These are phyloP conservation scores for Xanthoconium purpureum DNA, from an alignment of 768 basidiomycete genomes.

Conservation along the genomic window DNA sequence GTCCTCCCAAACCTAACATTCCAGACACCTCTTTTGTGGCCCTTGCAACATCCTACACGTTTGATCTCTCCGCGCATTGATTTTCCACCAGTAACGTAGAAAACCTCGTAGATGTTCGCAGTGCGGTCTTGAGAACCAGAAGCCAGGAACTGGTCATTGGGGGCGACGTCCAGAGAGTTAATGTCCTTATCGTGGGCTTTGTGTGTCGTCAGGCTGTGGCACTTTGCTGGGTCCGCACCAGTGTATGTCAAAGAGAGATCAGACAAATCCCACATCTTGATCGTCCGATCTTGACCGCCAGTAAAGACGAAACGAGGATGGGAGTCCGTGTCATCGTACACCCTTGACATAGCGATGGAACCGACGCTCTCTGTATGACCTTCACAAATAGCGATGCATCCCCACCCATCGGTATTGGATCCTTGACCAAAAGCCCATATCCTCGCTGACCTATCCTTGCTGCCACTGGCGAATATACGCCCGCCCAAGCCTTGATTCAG, in stretches of 20 bases:
- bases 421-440: slow-evolving; percentile 59
- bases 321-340: slow-evolving; percentile 17
- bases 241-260: slow-evolving; percentile 37
- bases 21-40: slow-evolving; percentile 98
- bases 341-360: slow-evolving; percentile 77
- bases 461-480: slow-evolving; percentile 78
- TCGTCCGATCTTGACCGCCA: slow-evolving; percentile 94
- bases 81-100: slow-evolving; percentile 44
- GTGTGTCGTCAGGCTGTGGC: slow-evolving; percentile 77
- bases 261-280: slow-evolving; percentile 97
- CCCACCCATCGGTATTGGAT: slow-evolving; percentile 31
- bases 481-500: slow-evolving; percentile 70
- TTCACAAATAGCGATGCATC: slow-evolving; percentile 83
- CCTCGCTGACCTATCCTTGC: slow-evolving; percentile 87
- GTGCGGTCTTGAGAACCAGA: slow-evolving; percentile 97
- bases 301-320: slow-evolving; percentile 78
- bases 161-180: slow-evolving; percentile 90
- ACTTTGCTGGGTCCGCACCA: slow-evolving; percentile 39
- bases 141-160: slow-evolving; percentile 82
- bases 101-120: slow-evolving; percentile 84
- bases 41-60: slow-evolving; percentile 84
- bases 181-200: slow-evolving; percentile 99
- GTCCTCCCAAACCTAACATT: slow-evolving; percentile 81
- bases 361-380: slow-evolving; percentile 95
- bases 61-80: slow-evolving; percentile 66